Evolutionary conservation across 805 yeast genomes (phyloP).

Genomic region (Yamadazyma kitorensis): DNA sequence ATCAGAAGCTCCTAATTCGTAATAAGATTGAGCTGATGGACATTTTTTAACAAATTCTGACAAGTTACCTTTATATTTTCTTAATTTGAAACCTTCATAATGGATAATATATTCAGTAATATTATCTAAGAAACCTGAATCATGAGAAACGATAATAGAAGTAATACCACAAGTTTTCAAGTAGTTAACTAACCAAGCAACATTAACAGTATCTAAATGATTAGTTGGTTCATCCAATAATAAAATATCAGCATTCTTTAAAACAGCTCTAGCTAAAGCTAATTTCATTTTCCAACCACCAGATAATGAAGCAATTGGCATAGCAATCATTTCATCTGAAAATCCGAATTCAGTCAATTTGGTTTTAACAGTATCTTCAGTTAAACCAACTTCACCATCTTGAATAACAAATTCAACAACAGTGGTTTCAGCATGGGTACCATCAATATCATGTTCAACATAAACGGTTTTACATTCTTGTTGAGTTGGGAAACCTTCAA

Average conservation of each 20-base stretch:
- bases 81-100: slow-evolving; percentile 99
- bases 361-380: slow-evolving; percentile 65
- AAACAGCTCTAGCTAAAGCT: slow-evolving; percentile 98
- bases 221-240: slow-evolving; percentile 99
- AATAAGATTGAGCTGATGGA: slow-evolving; percentile 98
- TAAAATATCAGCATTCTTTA: slow-evolving; percentile 96
- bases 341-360: slow-evolving; percentile 89
- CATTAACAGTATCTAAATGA: slow-evolving; percentile 99
- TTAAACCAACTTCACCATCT: slow-evolving; percentile 71
- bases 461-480: slow-evolving; percentile 98
- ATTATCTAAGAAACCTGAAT: slow-evolving; percentile 98
- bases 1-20: slow-evolving; percentile 98
- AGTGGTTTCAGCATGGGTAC: slow-evolving; percentile 93
- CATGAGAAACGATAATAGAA: slow-evolving; percentile 98
- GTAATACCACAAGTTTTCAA: slow-evolving; percentile 98
- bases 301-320: slow-evolving; percentile 95
- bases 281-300: slow-evolving; percentile 99
- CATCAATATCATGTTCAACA: slow-evolving; percentile 99
- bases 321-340: slow-evolving; percentile 86
- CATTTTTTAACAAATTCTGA: slow-evolving; percentile 98
- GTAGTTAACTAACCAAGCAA: slow-evolving; percentile 99
- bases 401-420: slow-evolving; percentile 89
- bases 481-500: slow-evolving; percentile 99
- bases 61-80: slow-evolving; percentile 99
- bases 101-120: slow-evolving; percentile 98